phyloP scores from a whole-genome alignment of 139 green algal genomes.

The Microglena sp. region DNA sequence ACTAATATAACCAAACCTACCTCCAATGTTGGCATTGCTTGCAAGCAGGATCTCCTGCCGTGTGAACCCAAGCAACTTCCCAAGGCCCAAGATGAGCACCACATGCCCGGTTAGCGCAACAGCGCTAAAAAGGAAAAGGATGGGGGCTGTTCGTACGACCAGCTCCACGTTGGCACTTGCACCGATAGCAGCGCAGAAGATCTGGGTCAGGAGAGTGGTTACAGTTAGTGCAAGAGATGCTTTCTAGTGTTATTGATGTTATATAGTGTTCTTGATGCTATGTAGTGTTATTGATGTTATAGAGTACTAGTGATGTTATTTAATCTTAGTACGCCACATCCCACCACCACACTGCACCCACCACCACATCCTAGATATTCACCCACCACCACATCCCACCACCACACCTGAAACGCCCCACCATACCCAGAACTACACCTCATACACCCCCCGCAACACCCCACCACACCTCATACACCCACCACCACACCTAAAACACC shows the following conservation, averaged over 20 bases:
- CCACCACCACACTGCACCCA: too few relatives aligned
- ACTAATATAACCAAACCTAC: constrained; percentile 25
- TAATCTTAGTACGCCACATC: too few relatives aligned
- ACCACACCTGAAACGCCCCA: too few relatives aligned
- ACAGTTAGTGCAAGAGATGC: neutral
- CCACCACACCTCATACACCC: too few relatives aligned
- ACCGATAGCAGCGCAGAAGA: constrained; percentile 87
- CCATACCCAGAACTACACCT: too few relatives aligned
- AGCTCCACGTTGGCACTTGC: constrained; percentile 60
- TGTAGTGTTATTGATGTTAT: too few relatives aligned
- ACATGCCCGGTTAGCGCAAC: constrained; percentile 51
- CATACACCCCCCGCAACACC: too few relatives aligned
- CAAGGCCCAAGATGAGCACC: constrained; percentile 45
- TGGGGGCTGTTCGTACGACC: constrained; percentile 65
- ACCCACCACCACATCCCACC: too few relatives aligned
- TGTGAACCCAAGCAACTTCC: constrained; percentile 45
- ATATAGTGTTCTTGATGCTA: too few relatives aligned
- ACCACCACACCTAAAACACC: too few relatives aligned
- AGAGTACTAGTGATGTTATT: too few relatives aligned
- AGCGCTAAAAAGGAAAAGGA: constrained; percentile 74
- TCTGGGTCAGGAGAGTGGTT: constrained; percentile 20
- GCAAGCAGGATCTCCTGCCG: constrained; percentile 65
- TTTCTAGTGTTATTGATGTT: constrained; percentile 1
- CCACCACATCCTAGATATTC: too few relatives aligned
- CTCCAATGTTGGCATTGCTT: constrained; percentile 89